A percentile compares a stretch with the other conserved stretches of the same genome.
phyloP scores from a whole-genome alignment of 768 basidiomycete genomes.

The Royoungia palumana region DNA sequence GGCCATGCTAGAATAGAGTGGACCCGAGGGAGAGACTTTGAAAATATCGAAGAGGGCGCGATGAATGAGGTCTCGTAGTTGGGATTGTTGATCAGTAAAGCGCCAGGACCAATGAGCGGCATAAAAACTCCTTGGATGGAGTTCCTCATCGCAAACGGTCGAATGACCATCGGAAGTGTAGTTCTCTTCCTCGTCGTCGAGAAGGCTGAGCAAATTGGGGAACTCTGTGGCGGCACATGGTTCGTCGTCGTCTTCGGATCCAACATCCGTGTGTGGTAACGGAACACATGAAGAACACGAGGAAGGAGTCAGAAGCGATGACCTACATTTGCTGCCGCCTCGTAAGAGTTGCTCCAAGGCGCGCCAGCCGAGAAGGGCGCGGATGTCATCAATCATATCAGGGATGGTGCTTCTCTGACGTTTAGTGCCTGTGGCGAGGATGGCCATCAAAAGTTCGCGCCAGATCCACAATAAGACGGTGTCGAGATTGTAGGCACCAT shows the following conservation, averaged over 20 bases:
- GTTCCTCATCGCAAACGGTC: conserved; percentile 21
- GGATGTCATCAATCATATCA: conserved; percentile 60
- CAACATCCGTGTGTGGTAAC: conserved; percentile 4
- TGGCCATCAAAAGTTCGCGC: conserved; percentile 62
- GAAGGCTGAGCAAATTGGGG: conserved; percentile 4
- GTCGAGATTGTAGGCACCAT: conserved; percentile 46
- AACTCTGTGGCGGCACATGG: neutral
- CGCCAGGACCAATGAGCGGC: conserved; percentile 51
- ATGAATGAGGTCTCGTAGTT: conserved; percentile 45
- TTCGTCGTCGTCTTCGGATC: conserved; percentile 29
- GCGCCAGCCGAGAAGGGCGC: conserved; percentile 46
- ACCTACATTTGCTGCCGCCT: conserved; percentile 48
- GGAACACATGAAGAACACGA: conserved; percentile 3
- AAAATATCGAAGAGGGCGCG: conserved; percentile 46
- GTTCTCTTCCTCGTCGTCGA: conserved; percentile 33
- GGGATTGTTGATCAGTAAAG: conserved; percentile 38
- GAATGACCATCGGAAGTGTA: conserved; percentile 22
- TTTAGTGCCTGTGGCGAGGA: conserved; percentile 41
- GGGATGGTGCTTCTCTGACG: conserved; percentile 35
- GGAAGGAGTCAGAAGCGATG: neutral
- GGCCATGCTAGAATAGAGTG: conserved; percentile 44
- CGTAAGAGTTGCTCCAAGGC: conserved; percentile 50
- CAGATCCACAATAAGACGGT: conserved; percentile 59
- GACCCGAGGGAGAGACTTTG: conserved; percentile 44
- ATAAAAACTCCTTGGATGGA: conserved; percentile 34